Evolutionary conservation across 208 protist genomes (phyloP).

Genomic region (Tetramitus jugosus): DNA sequence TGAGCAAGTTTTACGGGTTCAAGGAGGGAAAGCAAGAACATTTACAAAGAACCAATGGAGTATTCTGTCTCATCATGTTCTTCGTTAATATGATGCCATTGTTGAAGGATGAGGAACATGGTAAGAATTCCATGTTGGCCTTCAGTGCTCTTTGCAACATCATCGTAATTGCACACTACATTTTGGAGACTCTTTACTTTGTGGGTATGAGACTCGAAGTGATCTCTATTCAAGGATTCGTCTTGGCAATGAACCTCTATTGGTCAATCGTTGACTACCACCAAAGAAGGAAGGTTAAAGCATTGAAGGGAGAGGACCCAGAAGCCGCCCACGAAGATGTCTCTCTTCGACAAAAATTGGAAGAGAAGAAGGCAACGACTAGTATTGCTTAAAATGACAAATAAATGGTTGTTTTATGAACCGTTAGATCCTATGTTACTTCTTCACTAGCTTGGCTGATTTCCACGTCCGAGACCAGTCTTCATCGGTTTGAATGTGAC

Average conservation of each 20-base stretch:
- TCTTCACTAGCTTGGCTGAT: constrained; percentile 21
- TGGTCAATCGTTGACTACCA: too few species aligned
- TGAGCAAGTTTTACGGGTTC: neutral
- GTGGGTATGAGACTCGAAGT: neutral
- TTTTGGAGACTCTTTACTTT: neutral
- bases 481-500: constrained; percentile 32
- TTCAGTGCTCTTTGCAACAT: neutral
- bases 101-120: neutral
- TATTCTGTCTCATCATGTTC: neutral
- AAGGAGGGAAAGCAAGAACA: neutral
- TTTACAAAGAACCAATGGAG: neutral
- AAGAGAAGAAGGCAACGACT: too few species aligned
- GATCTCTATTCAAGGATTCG: neutral
- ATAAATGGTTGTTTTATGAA: too few species aligned
- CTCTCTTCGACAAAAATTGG: too few species aligned
- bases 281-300: too few species aligned
- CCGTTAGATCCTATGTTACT: too few species aligned
- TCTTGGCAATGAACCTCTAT: neutral
- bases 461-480: constrained; percentile 35
- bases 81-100: neutral
- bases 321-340: too few species aligned
- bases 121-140: neutral
- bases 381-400: too few species aligned
- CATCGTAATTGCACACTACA: neutral
- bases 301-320: too few species aligned